Percentiles rank a stretch among this genome's conserved stretches.
phyloP scores from a whole-genome alignment of 2,329 filamentous ascomycete genomes.

The Colletotrichum siamense region DNA sequence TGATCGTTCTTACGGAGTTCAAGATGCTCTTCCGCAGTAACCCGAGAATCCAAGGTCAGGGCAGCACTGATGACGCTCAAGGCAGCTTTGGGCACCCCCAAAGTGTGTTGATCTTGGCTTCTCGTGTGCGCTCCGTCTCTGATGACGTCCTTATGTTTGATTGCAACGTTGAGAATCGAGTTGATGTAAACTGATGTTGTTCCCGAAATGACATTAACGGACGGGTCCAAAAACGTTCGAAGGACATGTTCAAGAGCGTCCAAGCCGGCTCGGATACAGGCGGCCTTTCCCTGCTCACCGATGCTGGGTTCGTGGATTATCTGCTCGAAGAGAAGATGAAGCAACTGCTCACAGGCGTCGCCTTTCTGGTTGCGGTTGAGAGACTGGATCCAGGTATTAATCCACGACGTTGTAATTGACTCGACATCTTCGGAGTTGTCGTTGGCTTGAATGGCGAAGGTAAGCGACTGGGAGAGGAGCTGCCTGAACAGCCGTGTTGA shows the following conservation, averaged over 20 bases:
- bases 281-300: constrained; percentile 62
- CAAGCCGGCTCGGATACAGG: constrained; percentile 70
- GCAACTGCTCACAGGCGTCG: constrained; percentile 80
- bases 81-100: constrained; percentile 53
- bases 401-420: constrained; percentile 77
- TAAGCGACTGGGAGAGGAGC: constrained; percentile 67
- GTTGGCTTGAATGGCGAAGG: constrained; percentile 51
- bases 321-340: constrained; percentile 74
- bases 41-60: constrained; percentile 49
- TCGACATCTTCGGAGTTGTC: constrained; percentile 52
- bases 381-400: constrained; percentile 77
- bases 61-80: constrained; percentile 58
- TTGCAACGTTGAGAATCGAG: constrained; percentile 68
- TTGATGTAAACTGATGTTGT: constrained; percentile 68
- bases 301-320: constrained; percentile 60
- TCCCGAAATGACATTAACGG: constrained; percentile 42
- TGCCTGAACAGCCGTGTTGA: constrained; percentile 69
- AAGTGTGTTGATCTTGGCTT: constrained; percentile 39
- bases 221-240: constrained; percentile 57
- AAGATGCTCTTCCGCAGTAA: constrained; percentile 43
- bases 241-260: constrained; percentile 63
- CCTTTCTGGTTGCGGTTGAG: constrained; percentile 77
- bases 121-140: constrained; percentile 51
- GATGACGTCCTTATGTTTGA: constrained; percentile 67
- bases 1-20: constrained; percentile 22